Conservation (phyloP, 805 yeast species). For the Yarrowia porcina region DNA sequence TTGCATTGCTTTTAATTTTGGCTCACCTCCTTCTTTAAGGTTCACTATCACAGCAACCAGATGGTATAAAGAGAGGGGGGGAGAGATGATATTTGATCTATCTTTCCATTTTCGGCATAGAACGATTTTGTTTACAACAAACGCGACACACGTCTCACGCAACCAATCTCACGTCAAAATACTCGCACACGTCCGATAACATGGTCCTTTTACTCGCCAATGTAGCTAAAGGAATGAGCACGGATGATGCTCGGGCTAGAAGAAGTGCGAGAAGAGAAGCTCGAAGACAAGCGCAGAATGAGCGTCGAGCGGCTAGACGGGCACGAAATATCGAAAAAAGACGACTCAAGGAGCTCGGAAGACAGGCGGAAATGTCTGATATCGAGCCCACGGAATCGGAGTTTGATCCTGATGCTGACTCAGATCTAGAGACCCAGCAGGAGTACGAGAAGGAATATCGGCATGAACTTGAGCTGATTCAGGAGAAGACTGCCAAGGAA, state of each 20-base stretch:
- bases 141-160: too few species aligned
- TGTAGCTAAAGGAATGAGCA: not conserved
- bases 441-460: not conserved
- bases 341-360: conserved; percentile 11
- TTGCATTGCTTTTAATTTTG: conserved; percentile 6
- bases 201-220: not conserved
- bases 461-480: not conserved
- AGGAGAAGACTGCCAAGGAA: conserved; percentile 5
- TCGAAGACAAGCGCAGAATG: not conserved
- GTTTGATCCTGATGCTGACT: conserved; percentile 4
- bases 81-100: too few species aligned
- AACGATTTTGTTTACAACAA: too few species aligned
- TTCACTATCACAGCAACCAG: not conserved
- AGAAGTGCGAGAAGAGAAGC: not conserved
- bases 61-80: not conserved
- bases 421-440: not conserved
- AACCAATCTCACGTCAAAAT: too few species aligned
- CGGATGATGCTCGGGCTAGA: not conserved
- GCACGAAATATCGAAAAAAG: not conserved
- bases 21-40: conserved; percentile 1
- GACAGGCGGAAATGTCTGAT: not conserved
- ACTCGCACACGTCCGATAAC: too few species aligned
- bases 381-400: not conserved
- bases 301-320: not conserved
- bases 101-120: too few species aligned